Evolutionary conservation across 805 yeast species (phyloP).

Genomic region (Cyberlindnera nakhonratchasimensis): DNA sequence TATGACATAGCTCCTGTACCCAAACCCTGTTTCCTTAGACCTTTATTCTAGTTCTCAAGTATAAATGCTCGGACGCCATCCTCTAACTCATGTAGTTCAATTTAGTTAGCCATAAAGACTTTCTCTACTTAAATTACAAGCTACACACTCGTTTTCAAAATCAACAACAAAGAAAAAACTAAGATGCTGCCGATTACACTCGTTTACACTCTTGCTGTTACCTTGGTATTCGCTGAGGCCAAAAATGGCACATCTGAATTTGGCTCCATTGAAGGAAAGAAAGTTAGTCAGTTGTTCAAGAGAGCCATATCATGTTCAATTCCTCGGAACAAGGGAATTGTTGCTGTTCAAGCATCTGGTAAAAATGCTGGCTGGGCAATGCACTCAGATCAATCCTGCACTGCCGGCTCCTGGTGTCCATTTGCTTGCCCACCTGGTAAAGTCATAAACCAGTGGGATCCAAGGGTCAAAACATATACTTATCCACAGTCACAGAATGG

Average conservation of each 20-base stretch:
- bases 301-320: constrained; percentile 54
- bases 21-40: too few relatives aligned
- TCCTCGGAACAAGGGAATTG: constrained; percentile 66
- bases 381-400: constrained; percentile 68
- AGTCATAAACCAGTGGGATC: constrained; percentile 87
- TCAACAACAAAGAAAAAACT: neutral
- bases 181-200: constrained; percentile 2
- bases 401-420: constrained; percentile 81
- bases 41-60: too few relatives aligned
- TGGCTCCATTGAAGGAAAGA: constrained; percentile 25
- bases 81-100: too few relatives aligned
- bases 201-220: neutral
- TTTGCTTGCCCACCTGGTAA: constrained; percentile 91
- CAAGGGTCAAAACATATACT: constrained; percentile 62
- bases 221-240: neutral
- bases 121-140: too few relatives aligned
- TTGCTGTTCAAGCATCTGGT: constrained; percentile 56
- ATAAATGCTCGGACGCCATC: too few relatives aligned
- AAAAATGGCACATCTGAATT: neutral
- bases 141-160: neutral
- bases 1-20: too few relatives aligned
- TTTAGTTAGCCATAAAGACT: too few relatives aligned
- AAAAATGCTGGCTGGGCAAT: constrained; percentile 85
- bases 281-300: constrained; percentile 26
- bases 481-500: constrained; percentile 81